phyloP scores from a whole-genome alignment of 441 rosid species.

The Lagerstroemia fauriei region DNA sequence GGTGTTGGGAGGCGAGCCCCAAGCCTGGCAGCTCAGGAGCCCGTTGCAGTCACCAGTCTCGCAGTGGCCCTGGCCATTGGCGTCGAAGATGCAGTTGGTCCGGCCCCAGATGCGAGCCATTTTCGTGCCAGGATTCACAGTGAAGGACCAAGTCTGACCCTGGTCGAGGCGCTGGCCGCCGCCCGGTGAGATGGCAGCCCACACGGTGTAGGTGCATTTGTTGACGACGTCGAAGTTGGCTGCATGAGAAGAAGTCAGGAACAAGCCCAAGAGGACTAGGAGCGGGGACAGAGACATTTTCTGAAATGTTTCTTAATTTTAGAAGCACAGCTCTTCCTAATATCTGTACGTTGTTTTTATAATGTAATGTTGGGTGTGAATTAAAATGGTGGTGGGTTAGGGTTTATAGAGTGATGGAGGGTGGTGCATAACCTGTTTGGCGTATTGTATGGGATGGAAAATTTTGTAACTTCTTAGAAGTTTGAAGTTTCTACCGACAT shows the following conservation, averaged over 20 bases:
- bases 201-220: constrained; percentile 11
- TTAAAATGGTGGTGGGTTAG: neutral
- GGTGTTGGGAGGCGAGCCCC: constrained; percentile 32
- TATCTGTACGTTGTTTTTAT: too few relatives aligned
- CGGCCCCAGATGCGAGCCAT: constrained; percentile 33
- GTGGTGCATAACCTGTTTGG: too few relatives aligned
- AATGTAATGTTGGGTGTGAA: neutral
- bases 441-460: neutral
- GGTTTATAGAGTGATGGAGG: neutral
- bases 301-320: too few relatives aligned
- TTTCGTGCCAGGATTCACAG: constrained; percentile 20
- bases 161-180: constrained; percentile 3
- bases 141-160: constrained; percentile 5
- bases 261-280: neutral
- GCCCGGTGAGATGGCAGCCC: constrained; percentile 6
- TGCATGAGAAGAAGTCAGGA: constrained; percentile 3
- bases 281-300: constrained; percentile 28
- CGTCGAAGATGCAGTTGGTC: constrained; percentile 20
- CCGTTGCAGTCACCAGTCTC: constrained; percentile 26
- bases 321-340: too few relatives aligned
- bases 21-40: constrained; percentile 8
- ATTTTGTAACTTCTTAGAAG: too few relatives aligned
- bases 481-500: too few relatives aligned
- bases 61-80: constrained; percentile 5
- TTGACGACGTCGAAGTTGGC: constrained; percentile 4